Conservation (phyloP, 352 stramenopile genomes). For the Thalassiosira hispida region DNA sequence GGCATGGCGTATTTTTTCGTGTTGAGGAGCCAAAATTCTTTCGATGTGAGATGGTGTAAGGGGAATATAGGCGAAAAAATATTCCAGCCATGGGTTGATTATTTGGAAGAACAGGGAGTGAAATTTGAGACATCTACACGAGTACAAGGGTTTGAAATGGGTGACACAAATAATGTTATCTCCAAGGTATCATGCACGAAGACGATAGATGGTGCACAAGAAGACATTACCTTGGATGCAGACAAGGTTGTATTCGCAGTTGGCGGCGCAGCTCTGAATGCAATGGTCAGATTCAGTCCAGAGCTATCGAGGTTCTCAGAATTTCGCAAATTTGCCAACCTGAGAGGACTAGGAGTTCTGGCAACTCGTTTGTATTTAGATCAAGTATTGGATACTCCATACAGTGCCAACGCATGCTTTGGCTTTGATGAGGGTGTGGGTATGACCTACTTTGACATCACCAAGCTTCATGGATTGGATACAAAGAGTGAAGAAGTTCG, state of each 20-base stretch:
- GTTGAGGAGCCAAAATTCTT: constrained; percentile 75
- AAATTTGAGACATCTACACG: constrained; percentile 62
- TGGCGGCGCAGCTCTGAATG: constrained; percentile 72
- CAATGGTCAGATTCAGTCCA: constrained; percentile 66
- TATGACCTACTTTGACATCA: constrained; percentile 85
- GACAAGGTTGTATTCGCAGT: constrained; percentile 81
- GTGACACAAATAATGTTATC: constrained; percentile 20
- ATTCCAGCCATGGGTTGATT: constrained; percentile 78
- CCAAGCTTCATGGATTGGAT: constrained; percentile 65
- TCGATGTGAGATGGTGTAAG: constrained; percentile 82
- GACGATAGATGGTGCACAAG: constrained; percentile 10
- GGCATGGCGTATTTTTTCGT: constrained; percentile 87
- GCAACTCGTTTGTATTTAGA: constrained; percentile 81
- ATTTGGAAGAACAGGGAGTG: constrained; percentile 57
- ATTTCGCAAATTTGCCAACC: constrained; percentile 80
- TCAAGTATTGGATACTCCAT: constrained; percentile 60
- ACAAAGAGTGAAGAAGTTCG: constrained; percentile 4
- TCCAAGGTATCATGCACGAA: constrained; percentile 34
- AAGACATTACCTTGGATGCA: constrained; percentile 44
- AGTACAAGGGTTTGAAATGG: constrained; percentile 67
- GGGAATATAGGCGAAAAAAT: constrained; percentile 81
- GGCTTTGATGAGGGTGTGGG: constrained; percentile 81
- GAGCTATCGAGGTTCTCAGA: constrained; percentile 59
- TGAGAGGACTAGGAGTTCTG: constrained; percentile 77
- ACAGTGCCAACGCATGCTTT: constrained; percentile 84